Evolutionary conservation across 768 basidiomycete species (phyloP).

Genomic region (Wakefieldia striispora): DNA sequence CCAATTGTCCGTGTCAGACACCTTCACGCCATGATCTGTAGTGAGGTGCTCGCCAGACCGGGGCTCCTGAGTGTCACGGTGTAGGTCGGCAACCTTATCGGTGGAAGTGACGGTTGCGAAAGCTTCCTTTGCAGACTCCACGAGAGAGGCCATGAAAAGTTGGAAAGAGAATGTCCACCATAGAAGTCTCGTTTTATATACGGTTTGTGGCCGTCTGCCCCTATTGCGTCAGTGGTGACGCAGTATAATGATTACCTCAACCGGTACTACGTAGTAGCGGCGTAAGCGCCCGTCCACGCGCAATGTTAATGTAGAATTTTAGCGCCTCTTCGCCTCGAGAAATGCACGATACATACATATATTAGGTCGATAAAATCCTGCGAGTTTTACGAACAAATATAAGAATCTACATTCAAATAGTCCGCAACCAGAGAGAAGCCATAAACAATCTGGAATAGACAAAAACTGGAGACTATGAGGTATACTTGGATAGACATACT

Average conservation of each 20-base stretch:
- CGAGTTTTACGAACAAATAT: not conserved
- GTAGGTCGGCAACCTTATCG: constrained; percentile 23
- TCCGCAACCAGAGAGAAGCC: constrained; percentile 8
- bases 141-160: constrained; percentile 13
- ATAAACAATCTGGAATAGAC: constrained; percentile 4
- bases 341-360: not conserved
- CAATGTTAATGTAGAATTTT: too few species aligned
- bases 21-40: constrained; percentile 59
- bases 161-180: not conserved
- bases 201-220: constrained; percentile 2
- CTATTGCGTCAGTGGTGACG: constrained; percentile 28
- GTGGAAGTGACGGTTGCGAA: constrained; percentile 9
- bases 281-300: too few species aligned
- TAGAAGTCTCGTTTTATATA: not conserved
- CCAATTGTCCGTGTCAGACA: constrained; percentile 69
- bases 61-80: constrained; percentile 25
- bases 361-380: constrained; percentile 16
- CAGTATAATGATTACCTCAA: not conserved
- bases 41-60: constrained; percentile 37
- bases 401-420: constrained; percentile 8
- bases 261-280: too few species aligned
- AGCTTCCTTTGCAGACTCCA: constrained; percentile 14
- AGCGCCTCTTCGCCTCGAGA: too few species aligned
- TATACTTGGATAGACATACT: constrained; percentile 14
- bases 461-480: not conserved